phyloP scores from a whole-genome alignment of 164 flowering plant species.

The Kingdonia uniflora region DNA sequence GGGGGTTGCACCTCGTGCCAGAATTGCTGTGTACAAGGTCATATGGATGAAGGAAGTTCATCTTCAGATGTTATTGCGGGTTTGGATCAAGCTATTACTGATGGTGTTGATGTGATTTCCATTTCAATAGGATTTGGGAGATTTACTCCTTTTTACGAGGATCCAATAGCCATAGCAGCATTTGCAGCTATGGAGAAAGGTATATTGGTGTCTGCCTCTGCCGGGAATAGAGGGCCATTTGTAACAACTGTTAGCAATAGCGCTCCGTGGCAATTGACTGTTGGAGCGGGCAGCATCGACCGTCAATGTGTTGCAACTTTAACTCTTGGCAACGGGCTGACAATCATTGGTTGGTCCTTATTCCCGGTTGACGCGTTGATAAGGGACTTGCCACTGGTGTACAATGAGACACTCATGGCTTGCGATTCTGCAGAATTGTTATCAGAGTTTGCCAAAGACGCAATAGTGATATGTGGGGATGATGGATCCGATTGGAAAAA shows the following conservation, averaged over 20 bases:
- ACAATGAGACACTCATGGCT: background rate
- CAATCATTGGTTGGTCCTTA: background rate
- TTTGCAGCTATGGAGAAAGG: conserved; percentile 17
- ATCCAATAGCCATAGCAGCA: too few species aligned
- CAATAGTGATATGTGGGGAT: conserved; percentile 6
- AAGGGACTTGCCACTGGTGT: background rate
- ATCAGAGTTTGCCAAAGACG: conserved; percentile 1
- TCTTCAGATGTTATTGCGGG: conserved; percentile 8
- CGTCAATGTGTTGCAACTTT: conserved; percentile 6
- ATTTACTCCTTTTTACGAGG: too few species aligned
- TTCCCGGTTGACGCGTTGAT: background rate
- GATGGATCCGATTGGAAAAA: too few species aligned
- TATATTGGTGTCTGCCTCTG: conserved; percentile 7
- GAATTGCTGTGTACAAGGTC: conserved; percentile 9
- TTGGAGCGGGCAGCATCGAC: conserved; percentile 16
- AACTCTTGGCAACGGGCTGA: conserved; percentile 5
- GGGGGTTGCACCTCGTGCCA: conserved; percentile 10
- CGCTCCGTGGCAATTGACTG: conserved; percentile 17
- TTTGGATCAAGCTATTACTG: conserved; percentile 9
- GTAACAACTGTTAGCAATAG: background rate
- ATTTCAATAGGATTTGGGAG: conserved; percentile 1
- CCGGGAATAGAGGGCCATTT: conserved; percentile 16
- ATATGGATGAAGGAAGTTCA: background rate
- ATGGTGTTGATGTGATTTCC: conserved; percentile 12
- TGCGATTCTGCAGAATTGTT: background rate